Evolutionary conservation across 305 asterid species (phyloP), one percentile per base, ranked within the genome.

Genomic region (Salvia sclarea): DNA sequence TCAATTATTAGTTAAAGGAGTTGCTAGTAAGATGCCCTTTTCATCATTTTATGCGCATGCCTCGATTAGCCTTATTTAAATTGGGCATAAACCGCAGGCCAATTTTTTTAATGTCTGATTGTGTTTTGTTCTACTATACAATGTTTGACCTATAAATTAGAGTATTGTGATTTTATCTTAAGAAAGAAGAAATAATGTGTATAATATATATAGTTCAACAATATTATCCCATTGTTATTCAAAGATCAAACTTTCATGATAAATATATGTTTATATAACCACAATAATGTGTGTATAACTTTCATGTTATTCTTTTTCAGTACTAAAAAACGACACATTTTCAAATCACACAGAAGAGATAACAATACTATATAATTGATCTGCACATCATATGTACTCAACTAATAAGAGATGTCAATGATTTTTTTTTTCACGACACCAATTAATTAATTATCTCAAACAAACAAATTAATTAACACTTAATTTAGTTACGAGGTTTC

Each of bases 31-130:
- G 48, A 64, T 3, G 47, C 66, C 53, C 17, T 14, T 63, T 45
- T 16, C 59, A 47, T 47, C 24, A 55, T 71, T 21, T 45, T 56
- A 63, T 31, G 75, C 75, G 70, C 76, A 54, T 62, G 76, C 71
- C 30, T 33, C 49, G 22, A 40, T 52, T 40, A 48, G 48, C 49
- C 21, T 11, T 40, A 25, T 62, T 53, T 63, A 41, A 41, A 45
- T 18, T 18, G 41, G 49, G 45, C 31, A 28, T 63, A 20, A 52
- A 24, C 70, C 11, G 70, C 76, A 71, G 30, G 52, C 66, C 38
- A 6, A 6, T 40, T 21, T 40, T 18, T 33, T 38, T 38, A 11
- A 49, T 58, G 49, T 10, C 60, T 31, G 8, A 14, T 12, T 22
- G 2, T 25, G 11, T 16, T 60, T 20, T 59, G 17, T 38, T 49